phyloP scores from a whole-genome alignment of 2,329 filamentous ascomycete genomes.

The Neofusicoccum sp. region DNA sequence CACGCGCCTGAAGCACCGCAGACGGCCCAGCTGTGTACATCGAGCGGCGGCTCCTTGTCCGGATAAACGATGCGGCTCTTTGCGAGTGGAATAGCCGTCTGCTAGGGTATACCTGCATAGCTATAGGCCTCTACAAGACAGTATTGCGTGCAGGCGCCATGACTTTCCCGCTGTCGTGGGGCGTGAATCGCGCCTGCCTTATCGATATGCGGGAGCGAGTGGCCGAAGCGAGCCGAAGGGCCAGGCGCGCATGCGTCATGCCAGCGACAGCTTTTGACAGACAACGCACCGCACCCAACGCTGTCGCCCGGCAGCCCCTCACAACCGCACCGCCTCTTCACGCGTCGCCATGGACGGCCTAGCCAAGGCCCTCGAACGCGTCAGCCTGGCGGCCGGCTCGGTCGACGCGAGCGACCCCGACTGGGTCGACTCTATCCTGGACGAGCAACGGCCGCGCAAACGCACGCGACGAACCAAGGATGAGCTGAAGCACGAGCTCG shows the following conservation, averaged over 20 bases:
- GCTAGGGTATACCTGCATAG: not conserved
- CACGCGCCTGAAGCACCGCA: not conserved
- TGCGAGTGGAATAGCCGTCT: not conserved
- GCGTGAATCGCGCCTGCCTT: not conserved
- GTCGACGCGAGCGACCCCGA: constrained; percentile 23
- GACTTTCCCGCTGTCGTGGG: not conserved
- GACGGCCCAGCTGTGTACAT: not conserved
- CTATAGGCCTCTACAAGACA: not conserved
- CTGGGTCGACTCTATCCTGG: constrained; percentile 61
- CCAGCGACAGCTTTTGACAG: not conserved
- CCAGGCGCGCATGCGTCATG: constrained; percentile 6
- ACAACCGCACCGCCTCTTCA: not conserved
- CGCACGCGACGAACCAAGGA: constrained; percentile 55
- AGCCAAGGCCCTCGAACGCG: constrained; percentile 50
- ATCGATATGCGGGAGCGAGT: constrained; percentile 5
- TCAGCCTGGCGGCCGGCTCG: constrained; percentile 44
- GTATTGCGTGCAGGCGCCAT: not conserved
- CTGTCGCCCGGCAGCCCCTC: not conserved
- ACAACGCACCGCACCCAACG: not conserved
- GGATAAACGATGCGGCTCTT: not conserved
- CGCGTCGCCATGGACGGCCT: constrained; percentile 39
- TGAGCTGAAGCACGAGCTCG: constrained; percentile 68
- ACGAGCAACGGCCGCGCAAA: constrained; percentile 53
- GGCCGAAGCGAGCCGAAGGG: not conserved
- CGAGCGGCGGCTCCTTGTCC: not conserved